These are phyloP conservation scores for Xylaria cubensis DNA, from an alignment of 495 filamentous ascomycete genomes.

Conservation along the genomic window DNA sequence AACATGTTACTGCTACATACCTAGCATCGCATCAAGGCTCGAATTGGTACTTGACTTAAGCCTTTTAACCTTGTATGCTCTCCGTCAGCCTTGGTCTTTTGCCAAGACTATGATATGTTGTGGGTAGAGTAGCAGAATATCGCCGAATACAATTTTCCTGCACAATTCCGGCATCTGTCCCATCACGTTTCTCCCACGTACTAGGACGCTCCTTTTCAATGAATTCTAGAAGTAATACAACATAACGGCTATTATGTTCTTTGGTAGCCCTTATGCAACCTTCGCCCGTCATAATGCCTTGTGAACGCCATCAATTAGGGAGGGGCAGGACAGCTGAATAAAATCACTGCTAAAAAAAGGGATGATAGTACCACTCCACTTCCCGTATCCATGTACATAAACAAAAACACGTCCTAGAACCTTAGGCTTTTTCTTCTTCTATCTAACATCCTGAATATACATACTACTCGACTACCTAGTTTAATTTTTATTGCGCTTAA, in stretches of 20 bases:
- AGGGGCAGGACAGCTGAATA: not conserved
- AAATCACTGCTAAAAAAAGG: not conserved
- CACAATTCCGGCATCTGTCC: not conserved
- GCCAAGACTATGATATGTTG: not conserved
- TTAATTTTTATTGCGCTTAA: not conserved
- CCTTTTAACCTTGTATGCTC: slow-evolving; percentile 7
- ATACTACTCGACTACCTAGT: not conserved
- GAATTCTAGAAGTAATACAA: not conserved
- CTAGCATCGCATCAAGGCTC: not conserved
- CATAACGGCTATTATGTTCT: not conserved
- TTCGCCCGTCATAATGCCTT: not conserved
- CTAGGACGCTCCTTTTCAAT: not conserved
- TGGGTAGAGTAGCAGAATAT: slow-evolving; percentile 4
- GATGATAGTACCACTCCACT: no score
- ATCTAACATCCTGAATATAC: no score
- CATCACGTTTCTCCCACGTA: not conserved
- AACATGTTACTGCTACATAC: no score
- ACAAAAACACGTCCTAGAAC: no score
- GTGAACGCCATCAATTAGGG: not conserved
- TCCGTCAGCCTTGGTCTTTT: slow-evolving; percentile 1
- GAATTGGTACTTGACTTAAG: not conserved
- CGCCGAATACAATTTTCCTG: not conserved
- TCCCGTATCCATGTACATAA: no score
- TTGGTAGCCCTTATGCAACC: not conserved
- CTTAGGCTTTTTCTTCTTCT: no score